Percentiles rank a stretch among this genome's conserved stretches.
phyloP scores from a whole-genome alignment of 176 grass and related monocot genomes.

The Carex scoparia region DNA sequence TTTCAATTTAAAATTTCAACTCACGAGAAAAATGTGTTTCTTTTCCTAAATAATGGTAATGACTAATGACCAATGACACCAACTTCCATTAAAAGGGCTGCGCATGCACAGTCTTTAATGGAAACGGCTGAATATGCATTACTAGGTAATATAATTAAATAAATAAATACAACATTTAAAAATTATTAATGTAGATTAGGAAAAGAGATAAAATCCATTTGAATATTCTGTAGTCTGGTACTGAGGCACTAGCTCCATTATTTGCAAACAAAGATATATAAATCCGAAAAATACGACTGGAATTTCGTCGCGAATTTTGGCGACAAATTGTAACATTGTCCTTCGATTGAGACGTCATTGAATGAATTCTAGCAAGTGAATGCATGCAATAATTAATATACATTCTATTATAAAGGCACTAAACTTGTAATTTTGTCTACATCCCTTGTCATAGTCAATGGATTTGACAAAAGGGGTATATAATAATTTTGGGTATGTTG shows the following conservation, averaged over 20 bases:
- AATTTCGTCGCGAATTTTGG: conserved; percentile 19
- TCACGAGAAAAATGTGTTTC: background rate
- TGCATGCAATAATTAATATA: background rate
- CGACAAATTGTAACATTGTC: background rate
- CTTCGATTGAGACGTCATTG: conserved; percentile 4
- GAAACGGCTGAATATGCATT: background rate
- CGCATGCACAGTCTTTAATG: background rate
- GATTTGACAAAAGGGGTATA: background rate
- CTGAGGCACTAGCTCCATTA: background rate
- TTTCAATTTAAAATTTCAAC: too few species aligned
- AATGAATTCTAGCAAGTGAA: conserved; percentile 13
- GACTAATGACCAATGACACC: background rate
- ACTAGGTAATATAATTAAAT: background rate
- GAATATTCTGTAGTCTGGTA: conserved; percentile 8
- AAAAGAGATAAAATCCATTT: too few species aligned
- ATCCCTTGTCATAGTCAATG: background rate
- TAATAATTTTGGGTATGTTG: background rate
- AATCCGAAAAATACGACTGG: conserved; percentile 8
- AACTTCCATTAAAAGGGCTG: background rate
- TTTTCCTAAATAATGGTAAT: background rate
- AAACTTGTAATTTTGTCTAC: background rate
- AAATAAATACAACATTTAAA: background rate
- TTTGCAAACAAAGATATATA: background rate
- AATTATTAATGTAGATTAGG: background rate
- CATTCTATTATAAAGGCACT: background rate